Conservation (phyloP, 805 yeast genomes). For the Pichia cabralensis region DNA sequence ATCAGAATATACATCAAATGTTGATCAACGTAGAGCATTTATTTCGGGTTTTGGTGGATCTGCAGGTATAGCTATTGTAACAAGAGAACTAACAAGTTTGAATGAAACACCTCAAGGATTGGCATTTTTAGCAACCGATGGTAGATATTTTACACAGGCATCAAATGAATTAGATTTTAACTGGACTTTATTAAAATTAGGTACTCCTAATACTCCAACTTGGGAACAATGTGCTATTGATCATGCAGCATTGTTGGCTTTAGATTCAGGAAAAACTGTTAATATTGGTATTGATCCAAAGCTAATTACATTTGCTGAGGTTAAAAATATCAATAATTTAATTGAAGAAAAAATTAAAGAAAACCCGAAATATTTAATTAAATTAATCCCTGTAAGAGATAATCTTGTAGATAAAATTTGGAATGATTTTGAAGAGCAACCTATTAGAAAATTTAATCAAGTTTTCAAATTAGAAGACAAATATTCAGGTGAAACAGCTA, state of each 20-base stretch:
- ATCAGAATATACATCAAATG: slow-evolving; percentile 45
- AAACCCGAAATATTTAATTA: slow-evolving; percentile 26
- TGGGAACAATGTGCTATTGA: slow-evolving; percentile 53
- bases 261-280: slow-evolving; percentile 32
- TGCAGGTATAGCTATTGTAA: slow-evolving; percentile 51
- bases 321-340: slow-evolving; percentile 24
- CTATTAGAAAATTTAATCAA: slow-evolving; percentile 41
- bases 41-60: slow-evolving; percentile 53
- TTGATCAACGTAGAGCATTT: slow-evolving; percentile 46
- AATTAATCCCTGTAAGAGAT: slow-evolving; percentile 34
- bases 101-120: slow-evolving; percentile 43
- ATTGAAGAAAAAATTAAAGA: slow-evolving; percentile 23
- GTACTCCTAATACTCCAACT: slow-evolving; percentile 36
- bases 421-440: slow-evolving; percentile 48
- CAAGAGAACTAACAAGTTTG: slow-evolving; percentile 43
- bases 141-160: slow-evolving; percentile 53
- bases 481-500: slow-evolving; percentile 56
- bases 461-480: slow-evolving; percentile 41
- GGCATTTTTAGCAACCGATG: slow-evolving; percentile 50
- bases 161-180: slow-evolving; percentile 48
- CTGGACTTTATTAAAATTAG: slow-evolving; percentile 47
- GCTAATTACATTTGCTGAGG: slow-evolving; percentile 30
- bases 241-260: slow-evolving; percentile 39
- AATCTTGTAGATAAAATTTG: slow-evolving; percentile 43
- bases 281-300: slow-evolving; percentile 40